Evolutionary conservation across 2,329 filamentous ascomycete species (phyloP), one percentile per base, ranked within the genome.

Genomic region (Simplicillium sp.): DNA sequence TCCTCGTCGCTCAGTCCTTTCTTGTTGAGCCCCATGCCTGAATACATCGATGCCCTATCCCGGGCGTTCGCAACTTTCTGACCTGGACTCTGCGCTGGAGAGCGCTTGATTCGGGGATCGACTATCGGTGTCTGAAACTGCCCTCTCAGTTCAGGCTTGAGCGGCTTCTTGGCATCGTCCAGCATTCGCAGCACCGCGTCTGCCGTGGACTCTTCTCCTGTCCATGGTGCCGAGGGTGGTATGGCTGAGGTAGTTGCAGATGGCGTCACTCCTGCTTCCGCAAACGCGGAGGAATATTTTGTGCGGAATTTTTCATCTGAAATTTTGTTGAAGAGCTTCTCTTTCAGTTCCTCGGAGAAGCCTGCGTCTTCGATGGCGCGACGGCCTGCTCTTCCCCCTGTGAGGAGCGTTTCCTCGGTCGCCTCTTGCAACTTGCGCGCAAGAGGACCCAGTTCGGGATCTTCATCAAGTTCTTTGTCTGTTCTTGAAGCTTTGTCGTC

Each of bases 131-230:
- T 64, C 35, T 65, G 64, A 12, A 64, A 58, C 17, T 66, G 67
- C 2, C 69, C 68, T 29, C 75, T 64, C 3, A 73, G 51, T 1
- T 60, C 65, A 4, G 67, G 67, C 12, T 58, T 62, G 37, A 94
- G 65, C 0, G 83, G 84, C 54, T 88, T 87, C 44, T 77, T 77
- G 18, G 86, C 75, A 55, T 94, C 87, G 42, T 86, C 75, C 11
- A 92, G 62, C 84, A 97, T 97, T 28, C 92, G 80, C 37, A 94
- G 65, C 16, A 87, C 80, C 1, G 83, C 73, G 57, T 96, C 88
- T 50, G 82, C 76, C 2, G 82, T 64, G 5, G 67, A 68, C 61
- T 97, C 92, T 11, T 74, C 69, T 3, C 90, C 92, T 0, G 75
- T 79, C 92, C 92, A 98, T 1, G 83, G 73, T 11, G 40, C 38